Conservation (phyloP, 2,329 filamentous ascomycete genomes). For the Anthostomella pinea region DNA sequence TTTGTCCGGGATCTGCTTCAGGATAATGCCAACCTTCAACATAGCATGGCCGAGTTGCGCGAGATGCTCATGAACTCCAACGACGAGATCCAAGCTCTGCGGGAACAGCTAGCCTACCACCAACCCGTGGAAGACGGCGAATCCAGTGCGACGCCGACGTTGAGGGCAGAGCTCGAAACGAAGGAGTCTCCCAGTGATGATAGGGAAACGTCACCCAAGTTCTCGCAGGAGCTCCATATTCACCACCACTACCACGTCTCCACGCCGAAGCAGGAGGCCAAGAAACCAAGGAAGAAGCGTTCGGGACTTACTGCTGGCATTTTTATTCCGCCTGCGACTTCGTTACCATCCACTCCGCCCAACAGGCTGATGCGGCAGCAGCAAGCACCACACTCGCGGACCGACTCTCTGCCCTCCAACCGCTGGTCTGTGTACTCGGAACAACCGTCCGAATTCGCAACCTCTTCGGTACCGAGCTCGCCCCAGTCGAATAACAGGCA, state of each 20-base stretch:
- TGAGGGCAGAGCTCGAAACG: conserved; percentile 69
- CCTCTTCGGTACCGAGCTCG: conserved; percentile 77
- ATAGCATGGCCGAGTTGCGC: conserved; percentile 85
- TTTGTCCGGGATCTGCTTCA: conserved; percentile 95
- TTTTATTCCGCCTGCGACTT: conserved; percentile 53
- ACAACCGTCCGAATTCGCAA: conserved; percentile 59
- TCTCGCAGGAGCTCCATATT: conserved; percentile 79
- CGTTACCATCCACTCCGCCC: conserved; percentile 42
- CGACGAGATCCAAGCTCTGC: conserved; percentile 83
- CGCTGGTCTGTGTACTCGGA: conserved; percentile 65
- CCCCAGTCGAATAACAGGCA: conserved; percentile 71
- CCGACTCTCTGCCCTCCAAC: conserved; percentile 48
- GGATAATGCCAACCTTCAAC: conserved; percentile 91
- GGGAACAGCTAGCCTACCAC: conserved; percentile 78
- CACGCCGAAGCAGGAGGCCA: conserved; percentile 53
- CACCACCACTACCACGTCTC: conserved; percentile 89
- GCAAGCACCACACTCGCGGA: conserved; percentile 40
- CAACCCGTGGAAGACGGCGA: conserved; percentile 59
- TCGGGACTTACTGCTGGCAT: conserved; percentile 59
- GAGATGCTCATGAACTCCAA: conserved; percentile 91
- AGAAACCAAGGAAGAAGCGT: conserved; percentile 70
- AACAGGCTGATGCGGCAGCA: conserved; percentile 37
- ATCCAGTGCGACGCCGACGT: conserved; percentile 44
- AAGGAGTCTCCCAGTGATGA: conserved; percentile 35
- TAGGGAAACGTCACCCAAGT: conserved; percentile 32